Conservation (phyloP, 495 filamentous ascomycete species). For the Aspergillus avenaceus region DNA sequence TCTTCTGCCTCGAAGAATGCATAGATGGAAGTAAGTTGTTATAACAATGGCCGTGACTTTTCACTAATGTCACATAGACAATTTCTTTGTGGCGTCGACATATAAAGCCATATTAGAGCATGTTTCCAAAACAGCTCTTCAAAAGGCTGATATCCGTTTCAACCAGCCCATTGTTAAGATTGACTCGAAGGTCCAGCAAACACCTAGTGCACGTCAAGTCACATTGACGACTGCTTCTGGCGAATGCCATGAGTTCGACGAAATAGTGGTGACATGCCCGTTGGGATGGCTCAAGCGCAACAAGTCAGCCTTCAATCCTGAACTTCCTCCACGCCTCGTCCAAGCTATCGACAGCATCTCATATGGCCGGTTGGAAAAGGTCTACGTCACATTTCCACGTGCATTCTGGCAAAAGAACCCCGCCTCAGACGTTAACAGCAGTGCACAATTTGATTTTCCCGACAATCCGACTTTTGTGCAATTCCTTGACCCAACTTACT, state of each 20-base stretch:
- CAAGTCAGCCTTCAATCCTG: slow-evolving; percentile 62
- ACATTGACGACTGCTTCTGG: slow-evolving; percentile 53
- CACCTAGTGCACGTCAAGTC: slow-evolving; percentile 25
- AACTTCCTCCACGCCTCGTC: slow-evolving; percentile 58
- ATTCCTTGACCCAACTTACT: slow-evolving; percentile 54
- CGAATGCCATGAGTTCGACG: slow-evolving; percentile 62
- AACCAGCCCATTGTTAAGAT: slow-evolving; percentile 53
- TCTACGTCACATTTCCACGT: slow-evolving; percentile 79
- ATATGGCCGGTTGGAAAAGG: slow-evolving; percentile 88
- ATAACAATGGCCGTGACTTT: neutral
- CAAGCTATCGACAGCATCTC: slow-evolving; percentile 74
- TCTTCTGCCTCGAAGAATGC: slow-evolving; percentile 93
- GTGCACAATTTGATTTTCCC: slow-evolving; percentile 5
- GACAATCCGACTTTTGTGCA: slow-evolving; percentile 29
- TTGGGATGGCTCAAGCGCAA: slow-evolving; percentile 88
- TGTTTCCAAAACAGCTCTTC: slow-evolving; percentile 59
- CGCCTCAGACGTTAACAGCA: slow-evolving; percentile 3
- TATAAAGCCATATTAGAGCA: slow-evolving; percentile 70
- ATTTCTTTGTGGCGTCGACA: slow-evolving; percentile 82
- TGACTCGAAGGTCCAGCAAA: slow-evolving; percentile 20
- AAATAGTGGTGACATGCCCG: slow-evolving; percentile 79
- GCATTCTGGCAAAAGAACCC: slow-evolving; percentile 55
- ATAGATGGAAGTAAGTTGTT: slow-evolving; percentile 72
- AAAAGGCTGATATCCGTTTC: slow-evolving; percentile 59
- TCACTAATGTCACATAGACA: too few relatives aligned